Evolutionary conservation across 345 rosid genomes (phyloP), one percentile per base, ranked within the genome.

Genomic region (Sonneratia caseolaris): DNA sequence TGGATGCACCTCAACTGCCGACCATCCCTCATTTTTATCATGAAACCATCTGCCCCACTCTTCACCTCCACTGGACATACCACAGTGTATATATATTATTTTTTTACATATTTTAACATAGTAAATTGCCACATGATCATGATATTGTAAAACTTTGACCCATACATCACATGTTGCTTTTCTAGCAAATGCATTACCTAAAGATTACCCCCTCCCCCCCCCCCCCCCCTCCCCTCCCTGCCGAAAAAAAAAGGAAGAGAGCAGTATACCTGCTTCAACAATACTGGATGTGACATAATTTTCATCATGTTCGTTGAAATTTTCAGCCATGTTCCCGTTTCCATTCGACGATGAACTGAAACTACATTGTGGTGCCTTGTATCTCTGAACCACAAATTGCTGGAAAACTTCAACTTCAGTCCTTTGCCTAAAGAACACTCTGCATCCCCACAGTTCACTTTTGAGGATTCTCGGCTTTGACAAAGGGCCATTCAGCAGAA

Each of bases 1-100:
- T 89, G 96, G 21, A 86, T 86, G 72, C 98, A 94, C 67, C 90
- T 71, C 67, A 94, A 77, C 73, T 94, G 88, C 78, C 88, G 82
- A 40, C 98, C 98, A 74, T 94, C 97, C 82, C 98, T 88, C 98
- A 94, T 94, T 82, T 87, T 94, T 78, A 94, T 83, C 79, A 85
- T 76, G 70, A 88, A 91, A 72, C 97, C 98, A 83, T 90, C 96
- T 68, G 88, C 85, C 72, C 96, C 96, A 76, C 96, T 89, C 75
- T 72, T 89, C 72, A 94, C 96, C 92, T 94, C 98, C 79, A 91
- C 98, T 94, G 71, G 22, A 81, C 12, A 40, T 13, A 70, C 43
- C 74, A 72, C 65, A 48, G 45, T 68, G 70, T 56, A 24, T n/a
- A 71, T 55, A 9, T 36, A 55, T 16, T 18, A 73, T 73, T 57